phyloP scores from a whole-genome alignment of 371 early-diverging fungal species.

The Mucor irregularis region DNA sequence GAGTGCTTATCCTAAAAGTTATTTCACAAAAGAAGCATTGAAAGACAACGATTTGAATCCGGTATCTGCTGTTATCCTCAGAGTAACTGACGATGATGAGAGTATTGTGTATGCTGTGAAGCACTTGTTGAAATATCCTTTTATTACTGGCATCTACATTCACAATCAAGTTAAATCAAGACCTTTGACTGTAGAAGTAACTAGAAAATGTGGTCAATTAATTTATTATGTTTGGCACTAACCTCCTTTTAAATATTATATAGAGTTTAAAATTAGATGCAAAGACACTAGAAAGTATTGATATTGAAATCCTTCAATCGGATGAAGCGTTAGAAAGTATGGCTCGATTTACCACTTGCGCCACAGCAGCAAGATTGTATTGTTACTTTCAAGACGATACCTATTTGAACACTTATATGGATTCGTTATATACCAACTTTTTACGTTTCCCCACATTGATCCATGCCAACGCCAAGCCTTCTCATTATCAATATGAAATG shows the following conservation, averaged over 20 bases:
- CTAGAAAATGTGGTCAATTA: background rate
- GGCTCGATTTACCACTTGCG: slow-evolving; percentile 61
- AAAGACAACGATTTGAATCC: slow-evolving; percentile 43
- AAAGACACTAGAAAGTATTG: slow-evolving; percentile 4
- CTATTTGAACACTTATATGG: slow-evolving; percentile 57
- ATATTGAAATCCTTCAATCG: slow-evolving; percentile 45
- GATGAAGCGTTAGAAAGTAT: slow-evolving; percentile 55
- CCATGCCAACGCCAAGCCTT: slow-evolving; percentile 61
- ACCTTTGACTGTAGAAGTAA: slow-evolving; percentile 33
- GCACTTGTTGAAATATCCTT: slow-evolving; percentile 55
- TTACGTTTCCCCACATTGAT: slow-evolving; percentile 56
- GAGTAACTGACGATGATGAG: slow-evolving; percentile 45
- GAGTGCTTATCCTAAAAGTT: slow-evolving; percentile 38
- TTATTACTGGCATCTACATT: slow-evolving; percentile 58
- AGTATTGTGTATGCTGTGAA: slow-evolving; percentile 45
- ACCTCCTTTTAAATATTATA: background rate
- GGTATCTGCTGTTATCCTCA: slow-evolving; percentile 56
- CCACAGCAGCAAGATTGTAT: slow-evolving; percentile 55
- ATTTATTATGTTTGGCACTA: background rate
- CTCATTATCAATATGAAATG: slow-evolving; percentile 55
- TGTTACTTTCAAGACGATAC: slow-evolving; percentile 70
- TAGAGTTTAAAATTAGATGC: slow-evolving; percentile 12
- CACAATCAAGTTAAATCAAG: slow-evolving; percentile 47
- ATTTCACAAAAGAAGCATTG: slow-evolving; percentile 38
- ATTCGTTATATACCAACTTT: slow-evolving; percentile 63